A percentile compares a stretch with the other conserved stretches of the same genome.
phyloP scores from a whole-genome alignment of 2,329 filamentous ascomycete genomes.

The Bipolaris oryzae region DNA sequence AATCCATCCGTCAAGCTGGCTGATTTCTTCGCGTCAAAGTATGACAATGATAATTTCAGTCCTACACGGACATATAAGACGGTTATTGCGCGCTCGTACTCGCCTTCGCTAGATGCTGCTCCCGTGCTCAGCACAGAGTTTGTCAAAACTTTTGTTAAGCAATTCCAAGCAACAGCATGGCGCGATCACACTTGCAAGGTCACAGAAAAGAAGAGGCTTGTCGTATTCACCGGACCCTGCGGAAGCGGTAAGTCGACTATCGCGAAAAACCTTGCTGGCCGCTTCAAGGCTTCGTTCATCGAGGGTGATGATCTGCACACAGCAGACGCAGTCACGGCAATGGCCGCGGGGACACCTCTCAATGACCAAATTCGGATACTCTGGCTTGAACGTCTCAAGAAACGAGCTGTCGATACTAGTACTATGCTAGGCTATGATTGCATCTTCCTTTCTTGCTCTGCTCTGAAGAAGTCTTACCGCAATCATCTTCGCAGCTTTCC shows the following conservation, averaged over 20 bases:
- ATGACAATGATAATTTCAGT: slow-evolving; percentile 44
- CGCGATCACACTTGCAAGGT: too few species aligned
- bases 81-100: slow-evolving; percentile 18
- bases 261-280: slow-evolving; percentile 37
- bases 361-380: background rate
- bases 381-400: slow-evolving; percentile 3
- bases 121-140: slow-evolving; percentile 21
- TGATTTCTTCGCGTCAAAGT: slow-evolving; percentile 61
- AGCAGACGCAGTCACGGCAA: slow-evolving; percentile 40
- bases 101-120: slow-evolving; percentile 23
- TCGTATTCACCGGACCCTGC: slow-evolving; percentile 51
- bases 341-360: slow-evolving; percentile 40
- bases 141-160: slow-evolving; percentile 27
- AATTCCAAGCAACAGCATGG: slow-evolving; percentile 30
- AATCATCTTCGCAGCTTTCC: slow-evolving; percentile 36
- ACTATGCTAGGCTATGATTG: background rate
- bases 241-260: slow-evolving; percentile 53
- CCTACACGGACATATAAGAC: slow-evolving; percentile 27
- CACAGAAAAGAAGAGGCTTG: slow-evolving; percentile 26
- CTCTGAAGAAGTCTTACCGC: slow-evolving; percentile 45
- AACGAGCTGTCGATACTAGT: background rate
- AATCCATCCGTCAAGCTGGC: slow-evolving; percentile 62
- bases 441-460: slow-evolving; percentile 49
- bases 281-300: slow-evolving; percentile 45
- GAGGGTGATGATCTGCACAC: slow-evolving; percentile 52